Conservation (phyloP, 306 rosid species). For the Gynostemma pentaphyllum region DNA sequence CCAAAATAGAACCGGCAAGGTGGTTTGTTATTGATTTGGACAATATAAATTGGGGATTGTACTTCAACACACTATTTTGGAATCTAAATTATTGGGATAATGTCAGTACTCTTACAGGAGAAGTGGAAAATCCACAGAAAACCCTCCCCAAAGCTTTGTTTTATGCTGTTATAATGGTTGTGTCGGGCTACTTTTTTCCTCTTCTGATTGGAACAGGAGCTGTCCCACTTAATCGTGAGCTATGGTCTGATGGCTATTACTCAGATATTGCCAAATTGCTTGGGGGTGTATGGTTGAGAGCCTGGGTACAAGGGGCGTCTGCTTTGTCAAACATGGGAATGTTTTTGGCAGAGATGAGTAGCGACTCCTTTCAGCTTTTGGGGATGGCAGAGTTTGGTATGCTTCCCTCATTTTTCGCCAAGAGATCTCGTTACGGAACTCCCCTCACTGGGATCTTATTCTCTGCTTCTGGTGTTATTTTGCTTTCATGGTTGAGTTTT, state of each 20-base stretch:
- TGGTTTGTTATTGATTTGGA: conserved; percentile 37
- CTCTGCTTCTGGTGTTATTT: conserved; percentile 51
- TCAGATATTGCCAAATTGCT: conserved; percentile 38
- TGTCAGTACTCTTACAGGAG: conserved; percentile 55
- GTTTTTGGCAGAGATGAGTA: conserved; percentile 64
- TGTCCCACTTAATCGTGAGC: conserved; percentile 25
- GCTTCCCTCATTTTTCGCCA: conserved; percentile 53
- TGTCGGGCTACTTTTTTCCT: conserved; percentile 45
- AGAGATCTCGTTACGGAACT: conserved; percentile 41
- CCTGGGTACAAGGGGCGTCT: conserved; percentile 48
- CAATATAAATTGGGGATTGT: conserved; percentile 43
- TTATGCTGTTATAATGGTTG: conserved; percentile 41
- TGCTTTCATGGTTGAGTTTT: conserved; percentile 64
- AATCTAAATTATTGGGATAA: conserved; percentile 71
- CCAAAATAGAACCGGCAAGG: conserved; percentile 34
- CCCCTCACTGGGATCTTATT: conserved; percentile 44
- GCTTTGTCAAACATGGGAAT: conserved; percentile 71
- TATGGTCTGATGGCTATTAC: conserved; percentile 57
- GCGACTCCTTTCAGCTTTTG: conserved; percentile 61
- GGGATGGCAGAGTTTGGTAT: conserved; percentile 59
- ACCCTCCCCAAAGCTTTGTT: conserved; percentile 56
- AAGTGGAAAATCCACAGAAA: conserved; percentile 41
- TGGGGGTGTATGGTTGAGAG: conserved; percentile 53
- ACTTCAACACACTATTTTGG: conserved; percentile 59
- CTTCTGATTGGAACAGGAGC: conserved; percentile 50